Evolutionary conservation across 1,284 basidiomycete genomes (phyloP).

Genomic region (Sanghuangporus sanghuang): DNA sequence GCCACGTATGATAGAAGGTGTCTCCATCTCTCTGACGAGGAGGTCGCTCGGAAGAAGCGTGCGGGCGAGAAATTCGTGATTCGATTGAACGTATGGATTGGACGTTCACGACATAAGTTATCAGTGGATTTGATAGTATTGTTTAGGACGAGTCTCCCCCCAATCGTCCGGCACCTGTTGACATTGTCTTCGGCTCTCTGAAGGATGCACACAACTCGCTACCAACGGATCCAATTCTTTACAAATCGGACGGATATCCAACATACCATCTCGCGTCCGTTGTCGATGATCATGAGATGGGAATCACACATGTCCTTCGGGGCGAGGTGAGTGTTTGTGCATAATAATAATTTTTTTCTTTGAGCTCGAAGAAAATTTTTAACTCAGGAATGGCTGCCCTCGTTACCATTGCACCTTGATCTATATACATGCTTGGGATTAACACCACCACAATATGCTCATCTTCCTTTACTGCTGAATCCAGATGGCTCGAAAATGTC

Average conservation of each 20-base stretch:
- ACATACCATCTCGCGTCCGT: constrained; percentile 97
- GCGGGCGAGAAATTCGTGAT: constrained; percentile 79
- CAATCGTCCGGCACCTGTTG: constrained; percentile 40
- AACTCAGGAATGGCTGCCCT: constrained; percentile 89
- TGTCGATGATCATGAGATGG: constrained; percentile 95
- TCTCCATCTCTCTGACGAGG: constrained; percentile 80
- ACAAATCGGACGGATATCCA: constrained; percentile 91
- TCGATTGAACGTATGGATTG: constrained; percentile 72
- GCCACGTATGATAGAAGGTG: constrained; percentile 84
- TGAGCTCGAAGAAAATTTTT: neutral
- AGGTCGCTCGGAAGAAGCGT: constrained; percentile 67
- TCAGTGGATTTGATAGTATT: neutral
- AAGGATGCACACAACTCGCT: constrained; percentile 72
- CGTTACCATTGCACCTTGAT: constrained; percentile 89
- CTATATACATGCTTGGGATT: constrained; percentile 80
- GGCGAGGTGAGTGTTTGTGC: constrained; percentile 65
- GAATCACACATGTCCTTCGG: constrained; percentile 90
- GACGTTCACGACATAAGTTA: constrained; percentile 1
- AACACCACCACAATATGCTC: constrained; percentile 77
- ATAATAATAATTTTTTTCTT: neutral
- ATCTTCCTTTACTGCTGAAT: constrained; percentile 89
- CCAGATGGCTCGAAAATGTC: constrained; percentile 92
- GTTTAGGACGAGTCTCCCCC: constrained; percentile 51
- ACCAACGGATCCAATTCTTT: constrained; percentile 86
- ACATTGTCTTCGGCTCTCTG: constrained; percentile 75